These are phyloP conservation scores for Xylariaceae sp. DNA, from an alignment of 2,329 filamentous ascomycete genomes.

Conservation along the genomic window DNA sequence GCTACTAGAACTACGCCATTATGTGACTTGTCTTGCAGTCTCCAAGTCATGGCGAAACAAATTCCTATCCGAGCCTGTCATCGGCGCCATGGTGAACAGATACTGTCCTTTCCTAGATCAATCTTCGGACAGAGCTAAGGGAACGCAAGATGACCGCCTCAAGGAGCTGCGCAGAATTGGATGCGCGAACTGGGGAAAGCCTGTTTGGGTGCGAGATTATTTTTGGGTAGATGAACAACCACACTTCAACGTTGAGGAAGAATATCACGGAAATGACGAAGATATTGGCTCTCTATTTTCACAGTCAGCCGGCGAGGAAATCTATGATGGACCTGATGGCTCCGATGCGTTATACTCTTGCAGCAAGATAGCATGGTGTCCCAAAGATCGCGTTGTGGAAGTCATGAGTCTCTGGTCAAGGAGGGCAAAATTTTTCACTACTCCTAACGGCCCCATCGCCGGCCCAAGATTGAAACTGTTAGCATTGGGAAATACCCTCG, in stretches of 20 bases:
- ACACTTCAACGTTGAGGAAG: constrained; percentile 18
- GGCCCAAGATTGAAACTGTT: constrained; percentile 8
- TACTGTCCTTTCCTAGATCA: constrained; percentile 24
- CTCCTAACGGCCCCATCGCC: constrained; percentile 17
- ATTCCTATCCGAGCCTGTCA: constrained; percentile 25
- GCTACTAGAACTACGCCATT: constrained; percentile 17
- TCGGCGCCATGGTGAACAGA: constrained; percentile 6
- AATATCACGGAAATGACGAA: constrained; percentile 9
- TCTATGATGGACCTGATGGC: not conserved
- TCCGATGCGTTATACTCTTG: constrained; percentile 16
- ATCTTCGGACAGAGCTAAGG: not conserved
- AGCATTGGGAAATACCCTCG: constrained; percentile 28
- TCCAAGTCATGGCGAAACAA: constrained; percentile 30
- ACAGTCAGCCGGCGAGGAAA: not conserved
- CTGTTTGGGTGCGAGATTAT: not conserved
- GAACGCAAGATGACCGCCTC: constrained; percentile 6
- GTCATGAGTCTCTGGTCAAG: constrained; percentile 26
- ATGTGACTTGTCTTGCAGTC: constrained; percentile 26
- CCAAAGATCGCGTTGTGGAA: constrained; percentile 9
- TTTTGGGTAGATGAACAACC: constrained; percentile 11
- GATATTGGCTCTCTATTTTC: constrained; percentile 5
- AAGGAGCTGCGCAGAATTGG: constrained; percentile 12
- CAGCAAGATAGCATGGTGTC: constrained; percentile 28
- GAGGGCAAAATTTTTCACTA: constrained; percentile 24
- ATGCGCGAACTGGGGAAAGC: not conserved